Percentiles rank a stretch among this genome's conserved stretches.
These are phyloP conservation scores for Fusarium burgessii DNA, from an alignment of 2,329 filamentous ascomycete species.

Conservation along the genomic window DNA sequence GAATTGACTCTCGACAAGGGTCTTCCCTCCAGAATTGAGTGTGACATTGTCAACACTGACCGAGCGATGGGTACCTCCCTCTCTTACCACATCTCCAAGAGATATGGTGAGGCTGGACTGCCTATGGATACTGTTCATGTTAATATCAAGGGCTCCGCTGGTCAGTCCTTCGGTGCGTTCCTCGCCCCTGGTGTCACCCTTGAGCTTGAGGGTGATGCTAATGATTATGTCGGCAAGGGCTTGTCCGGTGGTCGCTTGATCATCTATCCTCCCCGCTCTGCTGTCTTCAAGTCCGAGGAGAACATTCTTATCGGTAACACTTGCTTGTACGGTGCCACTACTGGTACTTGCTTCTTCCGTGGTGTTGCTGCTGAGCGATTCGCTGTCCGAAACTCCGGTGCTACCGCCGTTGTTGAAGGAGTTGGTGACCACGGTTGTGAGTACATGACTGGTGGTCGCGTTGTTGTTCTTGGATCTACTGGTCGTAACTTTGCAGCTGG, in stretches of 20 bases:
- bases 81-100: conserved; percentile 95
- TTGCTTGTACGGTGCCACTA: conserved; percentile 93
- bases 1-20: conserved; percentile 96
- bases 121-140: conserved; percentile 95
- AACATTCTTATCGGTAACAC: conserved; percentile 95
- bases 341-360: conserved; percentile 94
- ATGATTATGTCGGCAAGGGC: conserved; percentile 97
- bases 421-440: conserved; percentile 96
- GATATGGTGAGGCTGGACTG: conserved; percentile 88
- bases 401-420: conserved; percentile 95
- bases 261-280: conserved; percentile 89
- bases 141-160: conserved; percentile 95
- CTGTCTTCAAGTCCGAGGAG: conserved; percentile 95
- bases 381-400: conserved; percentile 95
- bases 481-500: conserved; percentile 97
- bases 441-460: conserved; percentile 97
- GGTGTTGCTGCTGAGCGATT: conserved; percentile 97
- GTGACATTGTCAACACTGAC: conserved; percentile 96
- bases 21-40: conserved; percentile 91
- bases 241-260: conserved; percentile 93
- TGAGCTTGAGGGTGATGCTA: conserved; percentile 94
- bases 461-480: conserved; percentile 87
- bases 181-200: conserved; percentile 93
- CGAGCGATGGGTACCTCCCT: conserved; percentile 92
- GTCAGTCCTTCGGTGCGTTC: conserved; percentile 96